Evolutionary conservation across 2,329 filamentous ascomycete genomes (phyloP).

Genomic region (Pseudomassariella vexata): DNA sequence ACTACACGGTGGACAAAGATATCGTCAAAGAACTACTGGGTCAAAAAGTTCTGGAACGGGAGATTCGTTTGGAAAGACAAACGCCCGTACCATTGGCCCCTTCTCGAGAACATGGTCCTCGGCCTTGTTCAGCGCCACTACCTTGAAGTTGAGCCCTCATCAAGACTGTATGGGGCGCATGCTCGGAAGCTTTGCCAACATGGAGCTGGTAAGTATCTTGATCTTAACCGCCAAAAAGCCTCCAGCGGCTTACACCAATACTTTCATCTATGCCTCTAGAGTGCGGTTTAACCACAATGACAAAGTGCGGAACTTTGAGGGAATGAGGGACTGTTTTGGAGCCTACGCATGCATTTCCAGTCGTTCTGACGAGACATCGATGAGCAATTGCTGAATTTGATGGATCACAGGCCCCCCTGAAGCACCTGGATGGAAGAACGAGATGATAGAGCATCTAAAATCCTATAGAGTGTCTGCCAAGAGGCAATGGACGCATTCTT

Average conservation of each 20-base stretch:
- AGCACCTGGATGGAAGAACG: constrained; percentile 18
- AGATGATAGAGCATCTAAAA: constrained; percentile 14
- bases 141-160: constrained; percentile 11
- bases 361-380: background rate
- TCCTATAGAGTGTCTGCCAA: too few species aligned
- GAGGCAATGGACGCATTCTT: too few species aligned
- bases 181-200: too few species aligned
- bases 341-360: background rate
- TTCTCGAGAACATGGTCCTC: constrained; percentile 3
- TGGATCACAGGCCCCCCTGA: too few species aligned
- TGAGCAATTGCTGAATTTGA: constrained; percentile 2
- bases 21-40: too few species aligned
- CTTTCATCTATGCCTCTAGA: background rate
- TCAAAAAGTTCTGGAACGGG: too few species aligned
- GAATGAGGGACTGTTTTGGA: constrained; percentile 9
- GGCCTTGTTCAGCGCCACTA: constrained; percentile 12
- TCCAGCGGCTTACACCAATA: background rate
- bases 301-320: too few species aligned
- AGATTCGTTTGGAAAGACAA: too few species aligned
- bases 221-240: background rate
- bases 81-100: too few species aligned
- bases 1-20: too few species aligned
- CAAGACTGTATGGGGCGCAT: too few species aligned
- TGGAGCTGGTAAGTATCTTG: constrained; percentile 6
- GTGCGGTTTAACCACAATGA: background rate